Evolutionary conservation across 1,139 yeast species (phyloP), one percentile per base, ranked within the genome.

Genomic region (Yamadazyma atlantica): DNA sequence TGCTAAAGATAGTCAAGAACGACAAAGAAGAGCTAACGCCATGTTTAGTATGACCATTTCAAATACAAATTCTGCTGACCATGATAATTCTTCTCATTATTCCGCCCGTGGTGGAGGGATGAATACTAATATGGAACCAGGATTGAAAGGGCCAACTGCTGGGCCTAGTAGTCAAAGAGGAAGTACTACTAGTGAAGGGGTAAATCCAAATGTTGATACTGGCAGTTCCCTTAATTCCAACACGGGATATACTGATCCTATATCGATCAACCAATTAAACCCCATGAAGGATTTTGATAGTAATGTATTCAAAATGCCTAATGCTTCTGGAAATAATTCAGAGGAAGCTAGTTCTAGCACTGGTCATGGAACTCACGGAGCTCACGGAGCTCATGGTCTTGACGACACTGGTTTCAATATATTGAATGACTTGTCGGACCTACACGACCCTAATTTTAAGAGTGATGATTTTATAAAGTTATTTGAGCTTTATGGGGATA

Each of bases 401-500:
- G 8, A 31, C 37, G 35, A 36, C 23, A 9, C 22, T 19, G 22
- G 8, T 19, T 4, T 7, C 13, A 15, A 16, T 16, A 15, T 28
- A 7, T 7, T 23, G 13, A 34, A 27, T 26, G 35, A 32, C 16
- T 22, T 45, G 21, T 17, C 38, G 2, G 35, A 36, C 10, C 16
- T 39, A 4, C 36, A 38, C 19, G 48, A 44, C 21, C 27, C 50
- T 2, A 42, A 48, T 28, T 40, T 54, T 18, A 48, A 49, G n/a
- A 60, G 59, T 41, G 73, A 66, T 26, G 75, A 70, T 40, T 54
- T 70, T 19, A 45, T 69, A 35, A 60, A 59, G 46, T 51, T 69
- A 33, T 67, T 69, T 41, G 69, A 65, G 41, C 53, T 66, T 19
- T 69, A 66, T 46, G 73, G 69, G 4, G 70, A 67, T 35, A 47